These are phyloP conservation scores for Entamoeba nuttalli DNA, from an alignment of 208 protist species.

Conservation along the genomic window DNA sequence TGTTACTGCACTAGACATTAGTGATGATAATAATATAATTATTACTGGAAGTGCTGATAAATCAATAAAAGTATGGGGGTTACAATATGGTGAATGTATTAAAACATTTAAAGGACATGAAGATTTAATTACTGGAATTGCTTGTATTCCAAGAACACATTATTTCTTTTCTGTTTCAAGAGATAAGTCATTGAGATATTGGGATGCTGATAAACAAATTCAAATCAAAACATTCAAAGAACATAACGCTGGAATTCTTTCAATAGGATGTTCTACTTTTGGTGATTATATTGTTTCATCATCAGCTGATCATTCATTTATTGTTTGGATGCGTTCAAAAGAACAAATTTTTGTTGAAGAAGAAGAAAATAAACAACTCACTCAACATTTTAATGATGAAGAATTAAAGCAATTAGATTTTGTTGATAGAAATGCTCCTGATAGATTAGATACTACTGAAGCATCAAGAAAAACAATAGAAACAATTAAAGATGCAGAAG, in stretches of 20 bases:
- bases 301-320: conserved; percentile 51
- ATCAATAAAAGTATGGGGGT: conserved; percentile 90
- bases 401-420: conserved; percentile 15
- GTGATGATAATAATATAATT: conserved; percentile 59
- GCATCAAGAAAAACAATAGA: background rate
- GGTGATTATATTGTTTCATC: conserved; percentile 30
- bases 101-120: conserved; percentile 86
- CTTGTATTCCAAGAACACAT: conserved; percentile 84
- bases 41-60: conserved; percentile 88
- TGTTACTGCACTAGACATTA: conserved; percentile 68
- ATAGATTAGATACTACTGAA: background rate
- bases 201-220: conserved; percentile 85
- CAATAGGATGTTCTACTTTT: conserved; percentile 30
- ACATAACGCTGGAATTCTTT: conserved; percentile 52
- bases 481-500: background rate
- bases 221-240: conserved; percentile 57
- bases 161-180: conserved; percentile 76
- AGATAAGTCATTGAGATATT: conserved; percentile 70
- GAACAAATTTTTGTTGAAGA: conserved; percentile 62
- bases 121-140: conserved; percentile 73
- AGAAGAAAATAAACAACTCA: conserved; percentile 49
- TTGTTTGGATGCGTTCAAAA: conserved; percentile 51
- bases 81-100: conserved; percentile 62
- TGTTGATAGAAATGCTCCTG: background rate
- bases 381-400: conserved; percentile 43